These are phyloP conservation scores for Flaveria ramosissima DNA, from an alignment of 129 eudicot genomes.

Conservation along the genomic window DNA sequence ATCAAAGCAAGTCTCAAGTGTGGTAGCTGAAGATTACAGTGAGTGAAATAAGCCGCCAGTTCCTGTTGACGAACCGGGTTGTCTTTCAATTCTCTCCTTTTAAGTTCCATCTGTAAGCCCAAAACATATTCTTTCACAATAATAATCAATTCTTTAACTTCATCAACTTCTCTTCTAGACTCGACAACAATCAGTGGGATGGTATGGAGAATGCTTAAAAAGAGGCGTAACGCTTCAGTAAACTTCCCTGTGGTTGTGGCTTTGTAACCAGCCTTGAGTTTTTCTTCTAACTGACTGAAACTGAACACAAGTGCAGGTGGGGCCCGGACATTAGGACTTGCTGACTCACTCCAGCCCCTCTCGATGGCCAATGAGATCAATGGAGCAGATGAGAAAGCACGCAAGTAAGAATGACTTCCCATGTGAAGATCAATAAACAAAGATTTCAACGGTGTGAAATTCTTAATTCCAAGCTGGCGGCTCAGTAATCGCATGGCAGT, in stretches of 20 bases:
- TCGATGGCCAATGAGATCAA: conserved; percentile 49
- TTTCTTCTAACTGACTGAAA: conserved; percentile 57
- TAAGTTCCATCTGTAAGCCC: conserved; percentile 55
- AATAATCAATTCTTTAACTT: conserved; percentile 55
- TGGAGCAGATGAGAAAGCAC: conserved; percentile 59
- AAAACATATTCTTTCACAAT: conserved; percentile 58
- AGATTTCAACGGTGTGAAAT: conserved; percentile 50
- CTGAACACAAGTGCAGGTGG: conserved; percentile 55
- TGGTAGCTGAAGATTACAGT: conserved; percentile 60
- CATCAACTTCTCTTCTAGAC: conserved; percentile 62
- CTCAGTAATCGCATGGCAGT: conserved; percentile 63
- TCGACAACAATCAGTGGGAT: conserved; percentile 62
- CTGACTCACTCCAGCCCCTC: conserved; percentile 58
- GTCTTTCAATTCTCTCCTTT: conserved; percentile 50
- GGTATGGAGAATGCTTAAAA: conserved; percentile 50
- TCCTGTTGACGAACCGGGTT: conserved; percentile 59
- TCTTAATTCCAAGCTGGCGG: conserved; percentile 60
- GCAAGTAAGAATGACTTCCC: conserved; percentile 55
- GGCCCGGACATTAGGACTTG: conserved; percentile 52
- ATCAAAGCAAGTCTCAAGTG: conserved; percentile 53
- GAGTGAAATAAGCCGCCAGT: conserved; percentile 64
- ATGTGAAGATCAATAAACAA: conserved; percentile 49
- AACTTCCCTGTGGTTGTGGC: conserved; percentile 62
- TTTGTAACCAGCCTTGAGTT: conserved; percentile 56
- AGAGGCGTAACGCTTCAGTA: conserved; percentile 50